Conservation (phyloP, 768 basidiomycete genomes). For the Mycena pura region DNA sequence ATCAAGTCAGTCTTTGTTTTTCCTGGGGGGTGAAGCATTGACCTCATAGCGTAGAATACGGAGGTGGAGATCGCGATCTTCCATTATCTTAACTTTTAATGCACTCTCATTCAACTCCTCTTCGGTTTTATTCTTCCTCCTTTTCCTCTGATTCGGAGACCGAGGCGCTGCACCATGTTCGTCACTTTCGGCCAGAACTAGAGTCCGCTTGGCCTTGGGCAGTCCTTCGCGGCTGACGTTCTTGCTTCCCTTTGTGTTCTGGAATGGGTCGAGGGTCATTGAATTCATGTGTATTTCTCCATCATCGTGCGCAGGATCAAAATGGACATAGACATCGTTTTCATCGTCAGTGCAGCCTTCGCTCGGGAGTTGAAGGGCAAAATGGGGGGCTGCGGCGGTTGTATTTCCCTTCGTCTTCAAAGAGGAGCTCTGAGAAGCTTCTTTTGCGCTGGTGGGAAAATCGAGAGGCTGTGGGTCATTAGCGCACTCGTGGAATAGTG, state of each 20-base stretch:
- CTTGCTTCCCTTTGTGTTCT: background rate
- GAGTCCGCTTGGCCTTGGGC: background rate
- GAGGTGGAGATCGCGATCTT: conserved; percentile 54
- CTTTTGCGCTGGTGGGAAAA: conserved; percentile 38
- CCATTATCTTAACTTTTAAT: conserved; percentile 50
- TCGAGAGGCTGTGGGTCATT: conserved; percentile 40
- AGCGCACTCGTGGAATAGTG: conserved; percentile 30
- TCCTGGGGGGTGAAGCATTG: conserved; percentile 17
- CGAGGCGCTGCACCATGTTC: background rate
- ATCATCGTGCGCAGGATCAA: conserved; percentile 35
- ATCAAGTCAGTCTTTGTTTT: background rate
- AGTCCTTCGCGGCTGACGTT: background rate
- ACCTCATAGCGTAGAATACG: conserved; percentile 75
- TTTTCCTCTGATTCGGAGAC: conserved; percentile 21
- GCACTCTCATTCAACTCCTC: conserved; percentile 42
- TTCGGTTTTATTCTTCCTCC: conserved; percentile 19
- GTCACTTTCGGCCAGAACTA: background rate
- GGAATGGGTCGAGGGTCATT: background rate
- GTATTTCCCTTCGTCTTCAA: conserved; percentile 23
- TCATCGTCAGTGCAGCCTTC: conserved; percentile 23
- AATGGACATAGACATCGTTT: conserved; percentile 45
- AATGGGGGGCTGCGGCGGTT: conserved; percentile 12
- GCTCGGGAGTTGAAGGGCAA: background rate
- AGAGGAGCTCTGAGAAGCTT: conserved; percentile 26
- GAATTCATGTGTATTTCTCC: background rate